Percentiles rank a stretch among this genome's conserved stretches.
Conservation (phyloP, 176 grass and related monocot genomes). For the Zoysia pacifica region DNA sequence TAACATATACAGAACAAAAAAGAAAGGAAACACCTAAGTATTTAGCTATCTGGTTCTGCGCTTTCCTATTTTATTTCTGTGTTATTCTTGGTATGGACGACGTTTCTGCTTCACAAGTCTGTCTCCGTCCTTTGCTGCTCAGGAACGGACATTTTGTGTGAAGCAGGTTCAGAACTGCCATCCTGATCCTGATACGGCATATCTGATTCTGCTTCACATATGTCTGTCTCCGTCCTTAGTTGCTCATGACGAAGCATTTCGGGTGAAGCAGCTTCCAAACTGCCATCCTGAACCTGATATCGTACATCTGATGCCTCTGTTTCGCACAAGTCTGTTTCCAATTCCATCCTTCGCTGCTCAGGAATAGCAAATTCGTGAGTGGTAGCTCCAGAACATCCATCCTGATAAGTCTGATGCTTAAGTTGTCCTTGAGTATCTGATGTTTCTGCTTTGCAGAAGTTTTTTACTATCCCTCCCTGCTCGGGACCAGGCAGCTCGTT, state of each 20-base stretch:
- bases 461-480: background rate
- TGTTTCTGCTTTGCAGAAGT: constrained; percentile 23
- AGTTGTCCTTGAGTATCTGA: constrained; percentile 5
- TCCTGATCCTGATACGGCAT: background rate
- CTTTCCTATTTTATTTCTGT: constrained; percentile 30
- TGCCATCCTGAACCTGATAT: constrained; percentile 10
- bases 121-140: background rate
- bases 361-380: background rate
- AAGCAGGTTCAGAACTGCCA: constrained; percentile 19
- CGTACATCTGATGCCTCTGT: background rate
- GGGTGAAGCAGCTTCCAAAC: background rate
- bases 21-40: constrained; percentile 13
- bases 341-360: background rate
- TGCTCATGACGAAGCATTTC: constrained; percentile 5
- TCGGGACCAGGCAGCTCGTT: background rate
- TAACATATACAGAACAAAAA: constrained; percentile 41
- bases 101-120: background rate
- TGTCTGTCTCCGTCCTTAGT: background rate
- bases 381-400: constrained; percentile 6
- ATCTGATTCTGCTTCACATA: background rate
- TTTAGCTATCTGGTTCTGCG: constrained; percentile 34
- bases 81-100: background rate
- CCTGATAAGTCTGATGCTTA: background rate
- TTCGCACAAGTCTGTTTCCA: background rate
- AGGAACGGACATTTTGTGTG: background rate